phyloP scores from a whole-genome alignment of 495 filamentous ascomycete species.

The Tuber brumale region DNA sequence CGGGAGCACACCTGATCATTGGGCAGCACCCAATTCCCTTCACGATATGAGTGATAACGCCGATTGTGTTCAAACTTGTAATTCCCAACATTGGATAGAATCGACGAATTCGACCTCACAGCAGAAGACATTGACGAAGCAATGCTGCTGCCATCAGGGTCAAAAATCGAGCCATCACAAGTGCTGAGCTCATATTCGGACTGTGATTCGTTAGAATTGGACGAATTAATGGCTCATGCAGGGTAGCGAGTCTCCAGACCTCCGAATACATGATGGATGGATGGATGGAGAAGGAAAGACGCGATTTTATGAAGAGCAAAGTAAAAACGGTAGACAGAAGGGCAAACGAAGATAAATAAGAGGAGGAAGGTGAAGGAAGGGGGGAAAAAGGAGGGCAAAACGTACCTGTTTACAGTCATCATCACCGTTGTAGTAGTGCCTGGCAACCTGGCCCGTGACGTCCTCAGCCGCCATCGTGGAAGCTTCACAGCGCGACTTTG shows the following conservation, averaged over 20 bases:
- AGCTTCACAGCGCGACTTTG: neutral
- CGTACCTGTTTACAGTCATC: neutral
- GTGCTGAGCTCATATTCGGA: neutral
- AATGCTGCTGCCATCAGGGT: constrained; percentile 6
- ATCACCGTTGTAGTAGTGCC: neutral
- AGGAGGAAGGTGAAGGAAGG: neutral
- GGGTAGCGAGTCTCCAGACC: neutral
- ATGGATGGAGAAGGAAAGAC: neutral
- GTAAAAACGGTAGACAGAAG: neutral
- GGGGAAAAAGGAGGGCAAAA: neutral
- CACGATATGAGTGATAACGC: constrained; percentile 39
- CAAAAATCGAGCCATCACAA: neutral
- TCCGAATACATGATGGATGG: neutral
- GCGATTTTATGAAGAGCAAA: neutral
- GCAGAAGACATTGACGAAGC: constrained; percentile 30
- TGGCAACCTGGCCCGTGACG: neutral
- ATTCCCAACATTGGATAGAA: constrained; percentile 26
- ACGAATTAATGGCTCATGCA: neutral
- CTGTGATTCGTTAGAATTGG: neutral
- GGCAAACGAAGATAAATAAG: neutral
- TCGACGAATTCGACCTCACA: constrained; percentile 29
- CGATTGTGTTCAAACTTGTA: constrained; percentile 40
- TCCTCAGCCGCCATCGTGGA: neutral
- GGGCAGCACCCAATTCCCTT: constrained; percentile 38
- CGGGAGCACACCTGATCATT: constrained; percentile 33